These are phyloP conservation scores for Nyctanthes arbortristis DNA, from an alignment of 257 asterid genomes.

Conservation along the genomic window DNA sequence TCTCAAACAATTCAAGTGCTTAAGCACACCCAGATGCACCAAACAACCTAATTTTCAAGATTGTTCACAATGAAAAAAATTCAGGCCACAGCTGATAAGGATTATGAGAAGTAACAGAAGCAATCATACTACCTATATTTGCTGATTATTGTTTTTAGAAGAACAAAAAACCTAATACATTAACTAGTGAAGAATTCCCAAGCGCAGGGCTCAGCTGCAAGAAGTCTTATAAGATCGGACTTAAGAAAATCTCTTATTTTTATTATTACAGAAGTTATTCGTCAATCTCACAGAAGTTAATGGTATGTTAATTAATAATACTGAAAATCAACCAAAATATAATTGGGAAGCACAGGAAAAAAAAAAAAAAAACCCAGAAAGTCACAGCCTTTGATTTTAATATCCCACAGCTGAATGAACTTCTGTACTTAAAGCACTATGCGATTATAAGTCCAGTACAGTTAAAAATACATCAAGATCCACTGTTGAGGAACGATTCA, in stretches of 20 bases:
- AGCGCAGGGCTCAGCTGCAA: neutral
- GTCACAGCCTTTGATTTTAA: neutral
- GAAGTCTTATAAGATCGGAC: neutral
- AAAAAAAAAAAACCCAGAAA: neutral
- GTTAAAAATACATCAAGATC: neutral
- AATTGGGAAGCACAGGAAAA: neutral
- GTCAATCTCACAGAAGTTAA: neutral
- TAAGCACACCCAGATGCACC: neutral
- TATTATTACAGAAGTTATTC: neutral
- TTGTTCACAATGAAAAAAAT: neutral
- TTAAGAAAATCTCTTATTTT: neutral
- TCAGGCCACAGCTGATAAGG: neutral
- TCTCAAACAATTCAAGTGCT: neutral
- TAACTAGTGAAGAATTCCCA: neutral
- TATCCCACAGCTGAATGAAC: neutral
- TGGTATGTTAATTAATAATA: neutral
- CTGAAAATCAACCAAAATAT: neutral
- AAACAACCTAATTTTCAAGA: neutral
- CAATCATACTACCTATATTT: constrained; percentile 3
- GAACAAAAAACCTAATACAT: neutral
- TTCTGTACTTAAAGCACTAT: neutral
- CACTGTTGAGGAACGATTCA: neutral
- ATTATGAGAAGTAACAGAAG: neutral
- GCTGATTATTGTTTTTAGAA: neutral
- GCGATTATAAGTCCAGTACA: neutral